Conservation (phyloP, 441 rosid genomes). For the Mallotus repandus region DNA sequence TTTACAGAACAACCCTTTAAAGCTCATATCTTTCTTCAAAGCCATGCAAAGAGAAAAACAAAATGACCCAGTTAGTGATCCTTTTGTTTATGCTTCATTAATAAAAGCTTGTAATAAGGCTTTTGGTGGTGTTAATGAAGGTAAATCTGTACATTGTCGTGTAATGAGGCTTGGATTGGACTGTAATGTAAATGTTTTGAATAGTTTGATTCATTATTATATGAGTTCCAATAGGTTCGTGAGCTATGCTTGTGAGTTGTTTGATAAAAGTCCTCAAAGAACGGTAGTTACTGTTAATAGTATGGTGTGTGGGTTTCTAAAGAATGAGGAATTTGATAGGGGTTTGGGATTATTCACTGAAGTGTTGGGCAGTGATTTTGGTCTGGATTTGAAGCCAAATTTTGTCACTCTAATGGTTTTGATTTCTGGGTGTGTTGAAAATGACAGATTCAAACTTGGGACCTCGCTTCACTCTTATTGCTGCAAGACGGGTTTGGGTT, state of each 20-base stretch:
- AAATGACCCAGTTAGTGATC: background rate
- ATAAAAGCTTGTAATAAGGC: constrained; percentile 11
- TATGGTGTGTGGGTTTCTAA: constrained; percentile 16
- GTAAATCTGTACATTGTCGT: background rate
- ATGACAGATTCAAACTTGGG: background rate
- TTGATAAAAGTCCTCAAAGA: constrained; percentile 12
- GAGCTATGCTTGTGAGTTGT: constrained; percentile 3
- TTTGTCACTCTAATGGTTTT: constrained; percentile 16
- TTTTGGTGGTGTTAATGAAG: background rate
- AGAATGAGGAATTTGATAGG: constrained; percentile 4
- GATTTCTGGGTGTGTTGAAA: constrained; percentile 18
- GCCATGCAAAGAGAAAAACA: background rate
- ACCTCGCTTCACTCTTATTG: constrained; percentile 13
- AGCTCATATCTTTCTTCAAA: constrained; percentile 3
- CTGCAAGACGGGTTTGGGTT: constrained; percentile 16
- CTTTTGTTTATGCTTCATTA: constrained; percentile 9
- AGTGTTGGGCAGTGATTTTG: background rate
- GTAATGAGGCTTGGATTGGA: constrained; percentile 2
- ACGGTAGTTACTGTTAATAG: constrained; percentile 10
- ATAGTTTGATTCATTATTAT: constrained; percentile 12
- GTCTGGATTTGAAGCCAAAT: constrained; percentile 15
- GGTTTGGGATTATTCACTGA: constrained; percentile 9
- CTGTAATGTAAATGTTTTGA: constrained; percentile 1
- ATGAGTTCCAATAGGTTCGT: background rate
- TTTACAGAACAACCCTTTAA: constrained; percentile 11